A percentile compares a stretch with the other conserved stretches of the same genome.
Evolutionary conservation across 2,329 filamentous ascomycete species (phyloP).

Genomic region (Penicillium sp.): DNA sequence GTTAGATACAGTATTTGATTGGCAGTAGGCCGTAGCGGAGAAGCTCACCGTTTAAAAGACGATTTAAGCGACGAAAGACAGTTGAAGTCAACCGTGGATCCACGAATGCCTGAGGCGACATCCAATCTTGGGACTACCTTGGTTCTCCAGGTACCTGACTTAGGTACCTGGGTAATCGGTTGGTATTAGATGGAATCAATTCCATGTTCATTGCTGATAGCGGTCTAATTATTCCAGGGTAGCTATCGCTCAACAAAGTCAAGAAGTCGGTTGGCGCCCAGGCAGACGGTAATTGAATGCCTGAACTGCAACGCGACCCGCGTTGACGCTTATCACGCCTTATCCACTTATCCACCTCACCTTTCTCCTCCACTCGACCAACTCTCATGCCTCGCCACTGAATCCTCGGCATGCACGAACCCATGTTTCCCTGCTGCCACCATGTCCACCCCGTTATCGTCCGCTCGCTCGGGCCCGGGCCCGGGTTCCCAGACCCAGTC

Average conservation of each 20-base stretch:
- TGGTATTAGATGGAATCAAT: too few species aligned
- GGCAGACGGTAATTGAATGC: background rate
- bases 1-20: too few species aligned
- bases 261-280: background rate
- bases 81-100: background rate
- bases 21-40: too few species aligned
- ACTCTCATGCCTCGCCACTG: background rate
- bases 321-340: background rate
- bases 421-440: background rate
- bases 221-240: too few species aligned
- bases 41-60: too few species aligned
- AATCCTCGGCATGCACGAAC: background rate
- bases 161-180: too few species aligned
- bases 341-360: background rate
- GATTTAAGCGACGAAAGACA: background rate
- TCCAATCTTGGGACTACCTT: background rate
- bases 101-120: background rate
- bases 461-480: slow-evolving; percentile 30
- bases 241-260: background rate
- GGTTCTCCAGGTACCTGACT: background rate
- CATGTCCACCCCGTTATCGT: slow-evolving; percentile 27
- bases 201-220: too few species aligned
- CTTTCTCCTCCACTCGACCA: background rate
- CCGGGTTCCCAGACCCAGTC: slow-evolving; percentile 39
- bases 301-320: background rate